These are phyloP conservation scores for Chalara sp. DNA, from an alignment of 2,329 filamentous ascomycete species.

Conservation along the genomic window DNA sequence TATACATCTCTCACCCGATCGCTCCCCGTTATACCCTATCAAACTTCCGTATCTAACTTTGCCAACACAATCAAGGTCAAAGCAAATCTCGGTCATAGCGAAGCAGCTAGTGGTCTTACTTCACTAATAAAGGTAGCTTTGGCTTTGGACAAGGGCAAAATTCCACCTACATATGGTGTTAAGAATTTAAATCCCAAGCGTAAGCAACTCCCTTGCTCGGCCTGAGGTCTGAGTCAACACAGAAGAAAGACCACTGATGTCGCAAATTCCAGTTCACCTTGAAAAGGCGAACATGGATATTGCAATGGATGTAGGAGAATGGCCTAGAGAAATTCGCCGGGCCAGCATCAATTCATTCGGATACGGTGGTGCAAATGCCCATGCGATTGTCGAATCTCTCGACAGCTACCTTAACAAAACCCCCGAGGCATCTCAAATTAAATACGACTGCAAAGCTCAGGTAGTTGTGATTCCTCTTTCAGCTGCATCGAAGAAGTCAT, in stretches of 20 bases:
- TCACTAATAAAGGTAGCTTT: not conserved
- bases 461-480: too few relatives aligned
- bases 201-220: not conserved
- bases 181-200: not conserved
- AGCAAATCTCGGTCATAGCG: constrained; percentile 19
- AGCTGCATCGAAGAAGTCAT: too few relatives aligned
- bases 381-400: not conserved
- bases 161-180: not conserved
- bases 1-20: too few relatives aligned
- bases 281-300: not conserved
- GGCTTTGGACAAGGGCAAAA: not conserved
- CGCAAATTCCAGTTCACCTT: not conserved
- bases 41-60: too few relatives aligned
- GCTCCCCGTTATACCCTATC: too few relatives aligned
- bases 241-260: not conserved
- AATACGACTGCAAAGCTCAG: too few relatives aligned
- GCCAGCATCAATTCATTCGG: not conserved
- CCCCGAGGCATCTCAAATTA: not conserved
- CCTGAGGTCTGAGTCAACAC: not conserved
- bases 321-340: not conserved
- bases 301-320: not conserved
- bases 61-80: constrained; percentile 8
- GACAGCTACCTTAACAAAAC: not conserved
- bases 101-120: constrained; percentile 9
- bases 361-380: not conserved